Evolutionary conservation across 2,329 filamentous ascomycete genomes (phyloP), one percentile per base, ranked within the genome.

Genomic region (Lachnellula arida): DNA sequence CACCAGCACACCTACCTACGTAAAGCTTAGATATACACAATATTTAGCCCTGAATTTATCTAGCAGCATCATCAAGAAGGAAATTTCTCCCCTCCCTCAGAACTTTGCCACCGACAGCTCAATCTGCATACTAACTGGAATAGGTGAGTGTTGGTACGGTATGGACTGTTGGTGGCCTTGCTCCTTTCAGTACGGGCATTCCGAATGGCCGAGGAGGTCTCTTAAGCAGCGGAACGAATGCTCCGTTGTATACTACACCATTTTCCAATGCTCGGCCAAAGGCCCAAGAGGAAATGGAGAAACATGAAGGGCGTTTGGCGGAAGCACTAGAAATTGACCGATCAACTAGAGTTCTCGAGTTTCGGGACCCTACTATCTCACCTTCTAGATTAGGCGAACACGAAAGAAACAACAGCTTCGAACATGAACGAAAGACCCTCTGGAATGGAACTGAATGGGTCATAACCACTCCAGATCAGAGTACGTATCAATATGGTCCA

Each of bases 271-370:
- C 69, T 0, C 71, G 70, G 19, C 69, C 73, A 5, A 76, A 71
- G 46, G 68, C 76, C 1, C 78, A 82, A 39, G 82, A 88, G 39
- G 83, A 90, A 42, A 74, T 79, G 12, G 82, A 87, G 55, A 84
- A 81, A 51, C 88, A 96, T 67, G 83, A 88, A 65, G 81, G 81
- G 42, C 84, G 91, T 28, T 74, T 99, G 54, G 91, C 92, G 8
- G 76, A 86, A 15, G 94, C 94, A 2, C 77, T 97, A 51, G 81
- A 89, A n/a, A 79, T 97, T 58, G 85, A 96, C 67, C 84, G 83
- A 46, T 77, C 81, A 32, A 77, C 80, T 25, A 82, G 83, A 59
- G 75, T 96, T 14, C 76, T 96, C 32, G 78, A 80, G 42, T 85
- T 83, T 61, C 67, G 59, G 34, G 64, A 67, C 51, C 59, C 60